Percentiles rank a stretch among this genome's conserved stretches.
phyloP scores from a whole-genome alignment of 805 yeast species.

The Yamadazyma laniorum region DNA sequence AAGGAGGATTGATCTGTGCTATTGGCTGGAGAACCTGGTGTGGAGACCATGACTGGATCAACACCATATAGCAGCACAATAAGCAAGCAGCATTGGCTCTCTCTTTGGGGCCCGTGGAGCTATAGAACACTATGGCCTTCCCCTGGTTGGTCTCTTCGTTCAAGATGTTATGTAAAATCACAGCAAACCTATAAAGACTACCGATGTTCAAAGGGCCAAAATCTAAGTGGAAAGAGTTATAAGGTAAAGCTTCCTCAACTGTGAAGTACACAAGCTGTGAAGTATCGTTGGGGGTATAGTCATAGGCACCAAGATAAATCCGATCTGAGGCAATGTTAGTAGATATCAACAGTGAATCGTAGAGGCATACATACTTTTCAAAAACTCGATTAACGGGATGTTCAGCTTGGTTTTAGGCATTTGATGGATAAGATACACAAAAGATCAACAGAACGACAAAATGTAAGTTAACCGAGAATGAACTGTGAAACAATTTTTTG shows the following conservation, averaged over 20 bases:
- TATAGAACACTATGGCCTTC: slow-evolving; percentile 88
- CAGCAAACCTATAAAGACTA: slow-evolving; percentile 91
- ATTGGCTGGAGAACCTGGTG: slow-evolving; percentile 96
- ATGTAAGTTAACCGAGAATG: too few species aligned
- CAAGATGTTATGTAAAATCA: slow-evolving; percentile 83
- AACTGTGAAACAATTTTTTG: too few species aligned
- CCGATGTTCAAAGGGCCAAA: slow-evolving; percentile 97
- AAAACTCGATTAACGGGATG: slow-evolving; percentile 43
- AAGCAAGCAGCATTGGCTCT: slow-evolving; percentile 94
- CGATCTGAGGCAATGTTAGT: slow-evolving; percentile 45
- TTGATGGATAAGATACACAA: neutral
- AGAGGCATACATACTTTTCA: slow-evolving; percentile 41
- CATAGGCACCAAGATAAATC: slow-evolving; percentile 88
- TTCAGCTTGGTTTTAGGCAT: slow-evolving; percentile 11
- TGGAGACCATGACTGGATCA: slow-evolving; percentile 97
- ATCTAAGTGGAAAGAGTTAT: slow-evolving; percentile 93
- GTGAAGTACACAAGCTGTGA: slow-evolving; percentile 80
- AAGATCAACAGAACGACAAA: too few species aligned
- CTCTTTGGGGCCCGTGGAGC: slow-evolving; percentile 74
- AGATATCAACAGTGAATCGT: too few species aligned
- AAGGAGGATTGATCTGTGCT: slow-evolving; percentile 87
- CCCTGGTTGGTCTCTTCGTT: slow-evolving; percentile 82
- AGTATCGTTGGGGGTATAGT: slow-evolving; percentile 73
- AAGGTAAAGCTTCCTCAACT: slow-evolving; percentile 87
- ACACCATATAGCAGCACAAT: slow-evolving; percentile 88